These are phyloP conservation scores for Annona squamosa DNA, from an alignment of 164 flowering plant genomes.

Conservation along the genomic window DNA sequence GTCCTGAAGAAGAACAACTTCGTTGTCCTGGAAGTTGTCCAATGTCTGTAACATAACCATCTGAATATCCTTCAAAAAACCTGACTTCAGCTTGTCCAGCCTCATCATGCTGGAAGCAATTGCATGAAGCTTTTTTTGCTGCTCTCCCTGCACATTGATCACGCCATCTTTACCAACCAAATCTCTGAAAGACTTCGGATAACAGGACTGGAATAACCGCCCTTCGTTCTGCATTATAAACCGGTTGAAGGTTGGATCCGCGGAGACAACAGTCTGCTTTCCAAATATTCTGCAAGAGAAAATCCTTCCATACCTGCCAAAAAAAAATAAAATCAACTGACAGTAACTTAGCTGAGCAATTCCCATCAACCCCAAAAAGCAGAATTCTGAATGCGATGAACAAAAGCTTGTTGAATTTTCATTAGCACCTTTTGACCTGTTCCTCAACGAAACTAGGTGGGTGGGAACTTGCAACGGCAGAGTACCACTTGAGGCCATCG, in stretches of 20 bases:
- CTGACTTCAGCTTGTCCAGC: slow-evolving; percentile 55
- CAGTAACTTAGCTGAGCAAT: not conserved
- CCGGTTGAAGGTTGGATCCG: slow-evolving; percentile 62
- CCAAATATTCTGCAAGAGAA: slow-evolving; percentile 73
- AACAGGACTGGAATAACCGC: slow-evolving; percentile 68
- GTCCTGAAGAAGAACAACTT: slow-evolving; percentile 60
- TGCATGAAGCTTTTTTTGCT: slow-evolving; percentile 67
- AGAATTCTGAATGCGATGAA: not conserved
- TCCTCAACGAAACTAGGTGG: slow-evolving; percentile 67
- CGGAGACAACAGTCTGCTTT: slow-evolving; percentile 70
- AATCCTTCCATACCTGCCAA: slow-evolving; percentile 64
- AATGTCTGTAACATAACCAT: slow-evolving; percentile 44
- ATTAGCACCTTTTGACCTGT: slow-evolving; percentile 49
- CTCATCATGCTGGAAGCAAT: slow-evolving; percentile 79
- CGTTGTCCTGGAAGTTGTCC: slow-evolving; percentile 30
- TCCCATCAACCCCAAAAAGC: slow-evolving; percentile 23
- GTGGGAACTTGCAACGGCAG: slow-evolving; percentile 70
- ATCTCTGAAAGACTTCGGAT: slow-evolving; percentile 80
- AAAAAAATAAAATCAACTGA: not conserved
- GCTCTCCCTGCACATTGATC: slow-evolving; percentile 77
- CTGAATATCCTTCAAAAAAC: slow-evolving; percentile 61
- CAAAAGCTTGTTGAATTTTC: not conserved
- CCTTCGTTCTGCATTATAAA: slow-evolving; percentile 86
- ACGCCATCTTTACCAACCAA: slow-evolving; percentile 83
- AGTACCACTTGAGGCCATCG: slow-evolving; percentile 62